Evolutionary conservation across 495 filamentous ascomycete species (phyloP).

Genomic region (Podospora fimiseda): DNA sequence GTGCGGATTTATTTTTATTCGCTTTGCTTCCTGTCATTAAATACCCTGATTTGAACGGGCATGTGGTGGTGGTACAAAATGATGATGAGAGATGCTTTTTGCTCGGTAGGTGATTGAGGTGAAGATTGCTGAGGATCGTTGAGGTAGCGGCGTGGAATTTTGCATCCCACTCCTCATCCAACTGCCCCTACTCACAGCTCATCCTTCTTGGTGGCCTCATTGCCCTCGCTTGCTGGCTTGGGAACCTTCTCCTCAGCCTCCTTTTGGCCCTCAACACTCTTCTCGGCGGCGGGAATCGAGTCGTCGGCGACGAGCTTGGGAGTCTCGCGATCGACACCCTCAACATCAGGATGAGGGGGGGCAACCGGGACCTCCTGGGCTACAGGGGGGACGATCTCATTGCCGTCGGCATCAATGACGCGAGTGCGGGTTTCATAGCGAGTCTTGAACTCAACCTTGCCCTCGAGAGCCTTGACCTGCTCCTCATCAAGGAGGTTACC

Average conservation of each 20-base stretch:
- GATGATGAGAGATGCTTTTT: neutral
- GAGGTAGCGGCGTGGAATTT: too few species aligned
- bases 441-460: slow-evolving; percentile 91
- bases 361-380: slow-evolving; percentile 44
- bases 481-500: slow-evolving; percentile 81
- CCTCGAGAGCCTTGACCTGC: slow-evolving; percentile 75
- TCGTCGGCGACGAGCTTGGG: slow-evolving; percentile 31
- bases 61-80: neutral
- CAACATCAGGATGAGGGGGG: slow-evolving; percentile 77
- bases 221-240: slow-evolving; percentile 71
- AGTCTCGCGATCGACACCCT: slow-evolving; percentile 46
- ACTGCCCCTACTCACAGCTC: neutral
- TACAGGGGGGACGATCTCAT: slow-evolving; percentile 51
- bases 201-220: slow-evolving; percentile 48
- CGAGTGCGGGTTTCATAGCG: slow-evolving; percentile 86
- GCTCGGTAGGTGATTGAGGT: neutral
- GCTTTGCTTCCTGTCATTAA: neutral
- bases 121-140: too few species aligned
- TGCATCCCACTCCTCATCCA: too few species aligned
- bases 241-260: slow-evolving; percentile 51
- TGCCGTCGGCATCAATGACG: slow-evolving; percentile 69
- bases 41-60: neutral
- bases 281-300: slow-evolving; percentile 43
- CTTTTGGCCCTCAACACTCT: slow-evolving; percentile 58
- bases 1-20: neutral